Percentiles rank a stretch among this genome's conserved stretches.
Evolutionary conservation across 2,329 filamentous ascomycete genomes (phyloP).

Genomic region (Lachnellula arida): DNA sequence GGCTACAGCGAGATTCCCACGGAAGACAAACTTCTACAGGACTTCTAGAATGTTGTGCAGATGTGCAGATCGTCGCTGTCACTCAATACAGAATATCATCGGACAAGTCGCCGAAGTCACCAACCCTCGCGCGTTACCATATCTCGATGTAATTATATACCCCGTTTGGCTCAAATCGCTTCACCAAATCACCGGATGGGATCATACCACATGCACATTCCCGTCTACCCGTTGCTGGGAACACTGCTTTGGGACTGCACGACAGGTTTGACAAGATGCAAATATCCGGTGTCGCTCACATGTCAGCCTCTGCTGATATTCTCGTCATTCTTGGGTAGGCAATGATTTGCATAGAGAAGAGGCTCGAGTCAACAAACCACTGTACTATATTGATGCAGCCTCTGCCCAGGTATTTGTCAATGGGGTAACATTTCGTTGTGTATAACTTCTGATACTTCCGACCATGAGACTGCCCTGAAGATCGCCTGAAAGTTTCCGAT

Average conservation of each 20-base stretch:
- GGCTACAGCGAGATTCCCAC: neutral
- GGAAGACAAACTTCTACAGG: neutral
- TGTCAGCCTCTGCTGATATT: neutral
- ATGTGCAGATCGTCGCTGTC: neutral
- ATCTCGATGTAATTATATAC: neutral
- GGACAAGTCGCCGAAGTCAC: neutral
- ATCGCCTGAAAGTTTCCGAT: too few species aligned
- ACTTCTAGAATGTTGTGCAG: neutral
- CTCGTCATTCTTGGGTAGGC: neutral
- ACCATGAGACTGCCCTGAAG: too few species aligned
- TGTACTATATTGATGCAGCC: neutral
- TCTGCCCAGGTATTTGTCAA: too few species aligned
- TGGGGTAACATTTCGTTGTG: too few species aligned
- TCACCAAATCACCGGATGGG: neutral
- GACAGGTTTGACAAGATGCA: neutral
- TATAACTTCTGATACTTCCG: too few species aligned
- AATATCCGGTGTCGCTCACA: neutral
- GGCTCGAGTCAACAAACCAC: neutral
- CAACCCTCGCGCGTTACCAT: neutral
- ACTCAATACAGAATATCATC: neutral
- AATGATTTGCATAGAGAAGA: neutral
- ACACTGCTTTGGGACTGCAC: neutral
- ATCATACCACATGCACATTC: neutral
- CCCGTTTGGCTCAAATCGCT: neutral
- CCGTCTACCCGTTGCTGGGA: neutral